These are phyloP conservation scores for Ophiostoma quercus DNA, from an alignment of 2,329 filamentous ascomycete species.

Conservation along the genomic window DNA sequence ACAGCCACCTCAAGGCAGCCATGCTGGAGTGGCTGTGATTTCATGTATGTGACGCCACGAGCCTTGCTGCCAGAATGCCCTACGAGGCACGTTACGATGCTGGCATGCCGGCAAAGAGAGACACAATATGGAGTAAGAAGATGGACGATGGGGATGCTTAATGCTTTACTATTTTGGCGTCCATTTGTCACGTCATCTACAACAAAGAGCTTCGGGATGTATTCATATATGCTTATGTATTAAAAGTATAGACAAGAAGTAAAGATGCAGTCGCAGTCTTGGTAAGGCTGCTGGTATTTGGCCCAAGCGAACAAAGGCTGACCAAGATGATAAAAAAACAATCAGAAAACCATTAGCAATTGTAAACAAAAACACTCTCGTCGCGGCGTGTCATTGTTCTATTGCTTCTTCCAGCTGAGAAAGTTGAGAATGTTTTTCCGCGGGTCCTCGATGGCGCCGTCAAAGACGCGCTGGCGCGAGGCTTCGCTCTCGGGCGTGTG, in stretches of 20 bases:
- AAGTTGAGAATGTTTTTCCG: constrained; percentile 36
- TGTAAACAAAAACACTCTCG: background rate
- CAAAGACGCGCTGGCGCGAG: constrained; percentile 34
- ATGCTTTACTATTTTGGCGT: background rate
- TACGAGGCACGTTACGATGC: background rate
- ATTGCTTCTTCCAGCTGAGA: constrained; percentile 31
- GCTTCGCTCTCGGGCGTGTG: constrained; percentile 38
- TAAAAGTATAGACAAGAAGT: background rate
- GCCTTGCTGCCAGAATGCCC: background rate
- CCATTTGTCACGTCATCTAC: background rate
- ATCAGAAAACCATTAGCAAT: background rate
- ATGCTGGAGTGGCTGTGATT: background rate
- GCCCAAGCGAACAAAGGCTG: background rate
- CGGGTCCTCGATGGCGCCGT: constrained; percentile 34
- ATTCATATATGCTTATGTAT: background rate
- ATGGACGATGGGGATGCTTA: background rate
- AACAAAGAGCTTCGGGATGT: background rate
- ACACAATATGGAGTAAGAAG: background rate
- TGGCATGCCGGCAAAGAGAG: background rate
- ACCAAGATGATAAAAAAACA: background rate
- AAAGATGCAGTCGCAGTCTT: background rate
- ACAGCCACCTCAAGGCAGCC: background rate
- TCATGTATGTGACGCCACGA: background rate
- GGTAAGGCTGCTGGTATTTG: constrained; percentile 12
- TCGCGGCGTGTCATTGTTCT: background rate